Evolutionary conservation across 768 basidiomycete species (phyloP).

Genomic region (Candolleomyces eurysporus): DNA sequence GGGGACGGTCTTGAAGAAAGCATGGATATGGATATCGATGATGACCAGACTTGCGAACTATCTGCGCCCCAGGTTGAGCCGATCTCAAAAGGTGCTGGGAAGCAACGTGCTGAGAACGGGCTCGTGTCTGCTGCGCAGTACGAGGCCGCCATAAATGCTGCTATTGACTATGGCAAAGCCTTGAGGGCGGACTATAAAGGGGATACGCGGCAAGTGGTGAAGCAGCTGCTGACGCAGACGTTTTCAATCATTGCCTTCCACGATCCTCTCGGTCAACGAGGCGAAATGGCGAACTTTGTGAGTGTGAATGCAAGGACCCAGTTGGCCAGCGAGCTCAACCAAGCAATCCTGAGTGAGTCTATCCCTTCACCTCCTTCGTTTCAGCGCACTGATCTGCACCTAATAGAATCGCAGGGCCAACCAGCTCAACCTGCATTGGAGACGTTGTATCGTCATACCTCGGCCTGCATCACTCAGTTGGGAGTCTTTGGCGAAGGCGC

Average conservation of each 20-base stretch:
- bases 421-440: slow-evolving; percentile 73
- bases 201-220: slow-evolving; percentile 62
- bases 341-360: slow-evolving; percentile 74
- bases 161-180: slow-evolving; percentile 72
- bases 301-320: slow-evolving; percentile 63
- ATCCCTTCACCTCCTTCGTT: not conserved
- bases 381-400: slow-evolving; percentile 7
- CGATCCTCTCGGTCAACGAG: slow-evolving; percentile 66
- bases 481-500: slow-evolving; percentile 69
- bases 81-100: not conserved
- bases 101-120: not conserved
- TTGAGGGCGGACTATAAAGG: slow-evolving; percentile 67
- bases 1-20: slow-evolving; percentile 27
- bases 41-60: slow-evolving; percentile 27
- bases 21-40: slow-evolving; percentile 65
- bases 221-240: slow-evolving; percentile 66
- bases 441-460: slow-evolving; percentile 72
- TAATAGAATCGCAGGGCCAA: slow-evolving; percentile 72
- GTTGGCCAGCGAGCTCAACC: slow-evolving; percentile 76
- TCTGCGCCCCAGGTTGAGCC: not conserved
- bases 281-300: slow-evolving; percentile 63
- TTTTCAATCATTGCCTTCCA: slow-evolving; percentile 80
- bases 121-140: slow-evolving; percentile 31
- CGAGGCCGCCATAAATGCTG: slow-evolving; percentile 58
- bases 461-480: slow-evolving; percentile 66